A percentile compares a stretch with the other conserved stretches of the same genome.
These are phyloP conservation scores for Calonectria naviculata DNA, from an alignment of 2,329 filamentous ascomycete species.

Conservation along the genomic window DNA sequence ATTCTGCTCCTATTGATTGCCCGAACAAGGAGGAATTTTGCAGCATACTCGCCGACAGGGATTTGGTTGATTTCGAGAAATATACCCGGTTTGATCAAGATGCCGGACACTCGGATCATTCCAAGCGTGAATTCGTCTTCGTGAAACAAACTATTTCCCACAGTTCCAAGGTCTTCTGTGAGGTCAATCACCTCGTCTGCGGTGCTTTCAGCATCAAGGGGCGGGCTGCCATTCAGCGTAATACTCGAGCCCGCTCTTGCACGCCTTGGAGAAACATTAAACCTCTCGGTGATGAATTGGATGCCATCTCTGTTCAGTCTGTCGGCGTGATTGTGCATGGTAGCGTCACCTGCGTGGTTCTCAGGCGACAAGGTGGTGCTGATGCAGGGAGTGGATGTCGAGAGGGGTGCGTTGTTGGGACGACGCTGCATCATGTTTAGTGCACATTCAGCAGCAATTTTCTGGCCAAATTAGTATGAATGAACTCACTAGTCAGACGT, in stretches of 20 bases:
- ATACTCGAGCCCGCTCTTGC: conserved; percentile 30
- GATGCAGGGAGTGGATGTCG: too few relatives aligned
- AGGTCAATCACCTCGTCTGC: conserved; percentile 48
- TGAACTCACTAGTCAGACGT: not conserved
- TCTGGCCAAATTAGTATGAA: not conserved
- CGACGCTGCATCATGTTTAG: not conserved
- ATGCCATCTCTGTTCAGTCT: conserved; percentile 23
- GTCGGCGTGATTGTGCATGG: not conserved
- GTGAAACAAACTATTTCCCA: conserved; percentile 21
- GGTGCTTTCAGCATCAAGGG: not conserved
- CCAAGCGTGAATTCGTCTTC: conserved; percentile 38
- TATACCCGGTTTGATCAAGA: conserved; percentile 33
- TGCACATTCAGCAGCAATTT: not conserved
- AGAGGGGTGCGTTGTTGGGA: not conserved
- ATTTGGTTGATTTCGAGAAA: conserved; percentile 43
- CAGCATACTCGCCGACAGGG: conserved; percentile 32
- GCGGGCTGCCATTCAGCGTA: conserved; percentile 34
- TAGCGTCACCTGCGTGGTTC: not conserved
- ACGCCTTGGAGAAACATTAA: not conserved
- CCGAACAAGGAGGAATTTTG: conserved; percentile 56
- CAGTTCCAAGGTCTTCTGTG: conserved; percentile 37
- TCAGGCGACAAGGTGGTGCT: not conserved
- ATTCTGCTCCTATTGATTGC: conserved; percentile 48
- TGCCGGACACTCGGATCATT: conserved; percentile 15
- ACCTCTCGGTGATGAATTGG: conserved; percentile 29